Conservation (phyloP, 495 filamentous ascomycete species). For the Xylaria intraflava region DNA sequence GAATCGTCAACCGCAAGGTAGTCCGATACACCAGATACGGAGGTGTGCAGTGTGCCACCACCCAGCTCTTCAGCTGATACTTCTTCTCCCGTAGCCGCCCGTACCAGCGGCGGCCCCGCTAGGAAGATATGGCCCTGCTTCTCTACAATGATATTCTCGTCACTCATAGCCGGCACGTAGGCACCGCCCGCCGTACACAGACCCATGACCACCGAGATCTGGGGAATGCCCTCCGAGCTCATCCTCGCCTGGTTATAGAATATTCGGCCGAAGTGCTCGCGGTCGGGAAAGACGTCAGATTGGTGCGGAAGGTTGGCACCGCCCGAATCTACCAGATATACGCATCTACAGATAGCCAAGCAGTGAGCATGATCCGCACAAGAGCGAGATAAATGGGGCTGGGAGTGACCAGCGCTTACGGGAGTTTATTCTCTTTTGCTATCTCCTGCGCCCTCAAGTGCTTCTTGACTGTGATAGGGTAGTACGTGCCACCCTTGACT, state of each 20-base stretch:
- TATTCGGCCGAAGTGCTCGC: conserved; percentile 92
- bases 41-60: conserved; percentile 85
- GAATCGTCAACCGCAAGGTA: conserved; percentile 93
- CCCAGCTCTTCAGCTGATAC: conserved; percentile 91
- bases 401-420: conserved; percentile 32
- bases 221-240: conserved; percentile 77
- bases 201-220: conserved; percentile 95
- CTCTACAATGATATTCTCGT: conserved; percentile 93
- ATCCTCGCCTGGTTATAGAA: conserved; percentile 99
- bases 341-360: conserved; percentile 47
- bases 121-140: conserved; percentile 96
- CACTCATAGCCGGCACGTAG: conserved; percentile 95
- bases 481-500: conserved; percentile 98
- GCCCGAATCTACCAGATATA: conserved; percentile 95
- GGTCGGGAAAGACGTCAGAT: conserved; percentile 92
- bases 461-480: conserved; percentile 96
- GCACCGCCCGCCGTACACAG: conserved; percentile 95
- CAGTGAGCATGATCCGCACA: conserved; percentile 4
- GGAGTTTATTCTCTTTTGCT: conserved; percentile 74
- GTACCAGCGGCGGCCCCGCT: conserved; percentile 89
- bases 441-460: conserved; percentile 89
- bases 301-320: conserved; percentile 95
- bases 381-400: neutral
- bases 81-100: conserved; percentile 91
- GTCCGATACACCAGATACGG: conserved; percentile 90